Conservation (phyloP, 1,139 yeast species). For the Nakaseomyces uthaithaninus region DNA sequence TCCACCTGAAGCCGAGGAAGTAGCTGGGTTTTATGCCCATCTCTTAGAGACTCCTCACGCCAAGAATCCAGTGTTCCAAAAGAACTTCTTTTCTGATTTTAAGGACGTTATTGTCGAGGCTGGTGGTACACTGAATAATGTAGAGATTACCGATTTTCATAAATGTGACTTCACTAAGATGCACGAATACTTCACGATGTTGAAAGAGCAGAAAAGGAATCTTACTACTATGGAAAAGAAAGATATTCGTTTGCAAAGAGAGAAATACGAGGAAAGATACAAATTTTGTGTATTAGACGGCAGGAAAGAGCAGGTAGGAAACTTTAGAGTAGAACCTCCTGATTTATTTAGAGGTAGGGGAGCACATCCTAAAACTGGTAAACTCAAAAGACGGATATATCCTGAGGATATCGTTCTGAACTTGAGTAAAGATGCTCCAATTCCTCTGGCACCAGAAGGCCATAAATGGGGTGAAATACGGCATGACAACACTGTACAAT, state of each 20-base stretch:
- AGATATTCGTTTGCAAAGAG: constrained; percentile 60
- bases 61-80: constrained; percentile 73
- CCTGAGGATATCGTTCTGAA: constrained; percentile 89
- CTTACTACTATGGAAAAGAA: constrained; percentile 68
- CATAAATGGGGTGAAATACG: constrained; percentile 85
- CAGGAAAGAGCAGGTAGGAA: constrained; percentile 85
- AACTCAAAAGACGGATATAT: constrained; percentile 66
- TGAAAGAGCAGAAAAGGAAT: constrained; percentile 64
- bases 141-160: constrained; percentile 49
- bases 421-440: constrained; percentile 58
- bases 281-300: constrained; percentile 79
- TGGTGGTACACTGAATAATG: constrained; percentile 48
- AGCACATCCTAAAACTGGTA: constrained; percentile 93
- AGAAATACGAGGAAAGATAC: constrained; percentile 68
- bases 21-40: constrained; percentile 91
- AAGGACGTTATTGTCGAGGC: constrained; percentile 54
- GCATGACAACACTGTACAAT: constrained; percentile 84
- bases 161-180: constrained; percentile 77
- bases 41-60: constrained; percentile 85
- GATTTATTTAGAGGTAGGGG: constrained; percentile 95
- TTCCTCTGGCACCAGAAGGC: constrained; percentile 82
- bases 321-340: constrained; percentile 92
- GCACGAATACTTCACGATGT: constrained; percentile 59
- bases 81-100: constrained; percentile 81
- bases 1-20: constrained; percentile 85